These are phyloP conservation scores for Vigna trinervia DNA, from an alignment of 306 rosid species.

Conservation along the genomic window DNA sequence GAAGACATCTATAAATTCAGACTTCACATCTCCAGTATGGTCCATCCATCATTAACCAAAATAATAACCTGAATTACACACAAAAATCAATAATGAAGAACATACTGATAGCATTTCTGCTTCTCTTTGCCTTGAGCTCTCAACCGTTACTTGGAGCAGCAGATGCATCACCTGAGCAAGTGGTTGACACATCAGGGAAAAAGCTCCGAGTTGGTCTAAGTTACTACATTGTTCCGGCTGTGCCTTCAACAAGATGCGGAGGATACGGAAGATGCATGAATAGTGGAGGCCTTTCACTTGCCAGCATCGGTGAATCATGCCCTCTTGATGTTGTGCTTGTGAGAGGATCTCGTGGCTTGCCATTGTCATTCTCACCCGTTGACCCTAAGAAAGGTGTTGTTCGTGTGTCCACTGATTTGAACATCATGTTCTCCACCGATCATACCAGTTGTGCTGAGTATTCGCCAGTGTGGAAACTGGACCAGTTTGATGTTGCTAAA, in stretches of 20 bases:
- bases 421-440: conserved; percentile 45
- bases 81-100: conserved; percentile 21
- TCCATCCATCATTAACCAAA: conserved; percentile 21
- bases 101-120: neutral
- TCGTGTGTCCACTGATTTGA: conserved; percentile 50
- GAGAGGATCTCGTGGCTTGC: conserved; percentile 40
- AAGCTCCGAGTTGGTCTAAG: conserved; percentile 4
- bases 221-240: conserved; percentile 34
- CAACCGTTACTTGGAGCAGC: conserved; percentile 27
- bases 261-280: neutral
- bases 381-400: conserved; percentile 45
- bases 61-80: neutral
- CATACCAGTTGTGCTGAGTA: neutral
- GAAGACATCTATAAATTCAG: neutral
- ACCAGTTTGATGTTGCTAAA: conserved; percentile 8
- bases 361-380: conserved; percentile 45
- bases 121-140: neutral
- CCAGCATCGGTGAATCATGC: conserved; percentile 8
- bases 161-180: conserved; percentile 32
- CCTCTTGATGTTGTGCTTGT: conserved; percentile 53
- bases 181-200: conserved; percentile 50
- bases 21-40: neutral
- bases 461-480: conserved; percentile 56
- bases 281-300: conserved; percentile 1
- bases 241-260: neutral